Conservation (phyloP, 176 grass and related monocot genomes). For the Avena atlantica region DNA sequence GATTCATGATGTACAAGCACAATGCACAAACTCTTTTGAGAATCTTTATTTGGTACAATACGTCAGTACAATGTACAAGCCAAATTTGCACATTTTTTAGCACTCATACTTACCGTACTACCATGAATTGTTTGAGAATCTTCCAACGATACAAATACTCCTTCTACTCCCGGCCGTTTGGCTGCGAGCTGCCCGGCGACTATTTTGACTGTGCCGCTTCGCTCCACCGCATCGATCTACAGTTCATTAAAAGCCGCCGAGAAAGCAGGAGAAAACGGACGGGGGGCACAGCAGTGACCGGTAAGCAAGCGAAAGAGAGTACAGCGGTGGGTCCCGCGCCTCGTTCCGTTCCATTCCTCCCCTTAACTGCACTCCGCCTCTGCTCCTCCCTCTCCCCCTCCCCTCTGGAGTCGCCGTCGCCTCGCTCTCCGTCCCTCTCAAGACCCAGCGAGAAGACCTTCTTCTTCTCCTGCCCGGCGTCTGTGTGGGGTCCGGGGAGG, state of each 20-base stretch:
- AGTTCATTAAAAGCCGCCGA: conserved; percentile 30
- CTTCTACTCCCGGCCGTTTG: not conserved
- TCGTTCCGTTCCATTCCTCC: conserved; percentile 40
- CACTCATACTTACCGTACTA: too few relatives aligned
- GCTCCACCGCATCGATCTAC: not conserved
- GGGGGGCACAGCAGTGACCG: conserved; percentile 1
- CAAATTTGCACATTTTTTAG: too few relatives aligned
- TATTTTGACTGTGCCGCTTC: conserved; percentile 24
- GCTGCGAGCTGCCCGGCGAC: not conserved
- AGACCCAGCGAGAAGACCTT: not conserved
- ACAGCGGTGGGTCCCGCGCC: not conserved
- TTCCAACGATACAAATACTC: not conserved
- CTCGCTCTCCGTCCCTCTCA: not conserved
- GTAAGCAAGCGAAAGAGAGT: not conserved
- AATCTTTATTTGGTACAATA: too few relatives aligned
- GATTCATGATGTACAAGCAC: too few relatives aligned
- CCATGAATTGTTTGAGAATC: too few relatives aligned
- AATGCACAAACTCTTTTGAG: too few relatives aligned
- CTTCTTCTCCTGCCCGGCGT: not conserved
- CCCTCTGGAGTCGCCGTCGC: not conserved
- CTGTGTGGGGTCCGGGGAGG: not conserved
- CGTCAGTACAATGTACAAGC: too few relatives aligned
- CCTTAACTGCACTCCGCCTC: conserved; percentile 41
- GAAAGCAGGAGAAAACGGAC: conserved; percentile 22
- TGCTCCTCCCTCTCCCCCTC: not conserved